Evolutionary conservation across 1,284 basidiomycete species (phyloP), one percentile per base, ranked within the genome.

Genomic region (Leccinum pachyderme): DNA sequence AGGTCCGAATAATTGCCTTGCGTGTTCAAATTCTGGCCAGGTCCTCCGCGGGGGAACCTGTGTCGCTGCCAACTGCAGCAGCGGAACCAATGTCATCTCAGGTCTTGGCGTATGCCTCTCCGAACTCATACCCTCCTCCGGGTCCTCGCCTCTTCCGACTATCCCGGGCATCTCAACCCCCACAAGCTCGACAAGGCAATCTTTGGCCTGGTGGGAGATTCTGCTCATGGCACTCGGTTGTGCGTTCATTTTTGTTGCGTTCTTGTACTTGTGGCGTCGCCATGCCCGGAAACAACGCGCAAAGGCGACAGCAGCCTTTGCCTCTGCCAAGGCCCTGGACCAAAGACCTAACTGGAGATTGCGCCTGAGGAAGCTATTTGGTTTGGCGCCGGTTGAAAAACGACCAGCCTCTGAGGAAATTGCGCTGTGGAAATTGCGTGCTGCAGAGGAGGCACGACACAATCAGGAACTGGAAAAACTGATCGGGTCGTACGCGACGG

Each of bases 141-240:
- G 72, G 39, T 66, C 76, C 3, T 66, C 72, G 0, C 75, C 84
- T 1, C 71, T 84, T 41, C 86, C 85, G 35, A 73, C 77, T 37
- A 76, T 83, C 61, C 80, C 81, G 1, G 83, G 83, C 27, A 70
- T 86, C 55, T 82, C 83, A 4, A 75, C 77, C 11, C 65, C 68
- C 2, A 62, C 70, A 12, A 68, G 63, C n/a, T 69, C 65, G n/a
- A 67, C 64, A 24, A 59, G 62, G 11, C 72, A 70, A 39, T 59
- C 72, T 15, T 72, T 91, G 11, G 73, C 75, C 56, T 90, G 89
- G 87, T 92, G 90, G 89, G 77, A 91, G 71, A 91, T 91, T 60
- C 75, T 91, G 41, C 79, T 92, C 56, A 91, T 91, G 86, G 77
- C 85, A 0, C 79, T 90, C 31, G 89, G 89, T 7, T 89, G 87